phyloP scores from a whole-genome alignment of 306 rosid species.

The Casuarina equisetifolia region DNA sequence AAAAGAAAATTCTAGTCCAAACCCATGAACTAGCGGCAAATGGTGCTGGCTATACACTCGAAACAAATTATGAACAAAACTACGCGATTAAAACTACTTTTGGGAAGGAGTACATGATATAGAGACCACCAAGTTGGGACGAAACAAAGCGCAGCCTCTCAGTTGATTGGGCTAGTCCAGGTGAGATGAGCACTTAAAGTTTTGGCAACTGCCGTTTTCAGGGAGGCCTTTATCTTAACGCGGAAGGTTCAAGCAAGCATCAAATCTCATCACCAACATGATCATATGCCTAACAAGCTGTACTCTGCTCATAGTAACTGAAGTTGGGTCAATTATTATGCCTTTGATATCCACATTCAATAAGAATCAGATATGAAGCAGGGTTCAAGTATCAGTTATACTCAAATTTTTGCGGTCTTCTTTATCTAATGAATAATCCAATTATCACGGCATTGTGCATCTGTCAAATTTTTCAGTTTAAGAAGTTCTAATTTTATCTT shows the following conservation, averaged over 20 bases:
- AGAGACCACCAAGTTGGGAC: neutral
- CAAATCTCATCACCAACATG: neutral
- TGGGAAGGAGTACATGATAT: neutral
- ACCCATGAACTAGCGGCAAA: neutral
- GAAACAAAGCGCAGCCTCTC: neutral
- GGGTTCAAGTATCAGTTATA: neutral
- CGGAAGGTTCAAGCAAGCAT: neutral
- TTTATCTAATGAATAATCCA: neutral
- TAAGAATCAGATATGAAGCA: neutral
- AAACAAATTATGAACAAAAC: neutral
- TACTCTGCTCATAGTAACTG: neutral
- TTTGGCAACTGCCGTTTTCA: neutral
- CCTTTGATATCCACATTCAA: neutral
- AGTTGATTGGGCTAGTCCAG: neutral
- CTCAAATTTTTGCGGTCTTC: neutral
- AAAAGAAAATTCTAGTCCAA: neutral
- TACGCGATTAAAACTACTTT: neutral
- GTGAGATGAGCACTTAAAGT: neutral
- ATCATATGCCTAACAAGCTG: neutral
- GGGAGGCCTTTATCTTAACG: neutral
- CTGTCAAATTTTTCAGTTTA: neutral
- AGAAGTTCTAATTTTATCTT: neutral
- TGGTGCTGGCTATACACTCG: neutral
- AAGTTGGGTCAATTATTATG: neutral
- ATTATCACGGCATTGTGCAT: neutral